Evolutionary conservation across 805 yeast species (phyloP).

Genomic region (Yarrowia sp.): DNA sequence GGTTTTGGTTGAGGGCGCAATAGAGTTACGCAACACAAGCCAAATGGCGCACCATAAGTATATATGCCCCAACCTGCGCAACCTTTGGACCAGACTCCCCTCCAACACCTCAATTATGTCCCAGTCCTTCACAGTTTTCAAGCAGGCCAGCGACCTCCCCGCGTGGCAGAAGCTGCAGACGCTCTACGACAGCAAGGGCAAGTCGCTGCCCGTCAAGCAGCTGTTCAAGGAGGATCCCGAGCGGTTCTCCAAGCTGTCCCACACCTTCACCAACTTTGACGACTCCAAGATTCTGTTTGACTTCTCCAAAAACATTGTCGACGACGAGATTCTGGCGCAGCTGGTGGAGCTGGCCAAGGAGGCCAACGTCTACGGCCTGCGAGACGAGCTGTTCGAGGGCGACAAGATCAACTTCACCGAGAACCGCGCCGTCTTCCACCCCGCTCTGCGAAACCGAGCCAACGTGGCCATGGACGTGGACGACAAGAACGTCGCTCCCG

Average conservation of each 20-base stretch:
- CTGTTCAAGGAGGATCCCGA: conserved; percentile 72
- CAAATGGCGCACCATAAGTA: neutral
- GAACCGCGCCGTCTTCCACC: conserved; percentile 89
- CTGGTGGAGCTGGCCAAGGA: conserved; percentile 82
- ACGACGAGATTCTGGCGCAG: conserved; percentile 70
- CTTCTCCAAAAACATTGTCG: conserved; percentile 89
- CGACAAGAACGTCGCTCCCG: conserved; percentile 84
- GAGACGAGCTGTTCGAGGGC: conserved; percentile 91
- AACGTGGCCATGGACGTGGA: conserved; percentile 82
- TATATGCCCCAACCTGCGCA: neutral
- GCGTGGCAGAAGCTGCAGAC: conserved; percentile 79
- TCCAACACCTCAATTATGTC: conserved; percentile 18
- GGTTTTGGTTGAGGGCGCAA: neutral
- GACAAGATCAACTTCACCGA: conserved; percentile 94
- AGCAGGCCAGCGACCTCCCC: conserved; percentile 68
- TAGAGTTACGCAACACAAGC: conserved; percentile 4
- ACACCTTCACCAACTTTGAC: conserved; percentile 78
- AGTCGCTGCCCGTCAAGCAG: conserved; percentile 66
- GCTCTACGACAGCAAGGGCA: conserved; percentile 67
- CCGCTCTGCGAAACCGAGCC: conserved; percentile 92
- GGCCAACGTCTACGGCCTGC: conserved; percentile 79
- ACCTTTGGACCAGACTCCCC: no score
- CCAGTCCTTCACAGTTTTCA: conserved; percentile 48
- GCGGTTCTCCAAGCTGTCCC: conserved; percentile 74
- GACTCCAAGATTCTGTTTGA: conserved; percentile 89